phyloP scores from a whole-genome alignment of 2,329 filamentous ascomycete genomes.

The Ceratocystis smalleyi region DNA sequence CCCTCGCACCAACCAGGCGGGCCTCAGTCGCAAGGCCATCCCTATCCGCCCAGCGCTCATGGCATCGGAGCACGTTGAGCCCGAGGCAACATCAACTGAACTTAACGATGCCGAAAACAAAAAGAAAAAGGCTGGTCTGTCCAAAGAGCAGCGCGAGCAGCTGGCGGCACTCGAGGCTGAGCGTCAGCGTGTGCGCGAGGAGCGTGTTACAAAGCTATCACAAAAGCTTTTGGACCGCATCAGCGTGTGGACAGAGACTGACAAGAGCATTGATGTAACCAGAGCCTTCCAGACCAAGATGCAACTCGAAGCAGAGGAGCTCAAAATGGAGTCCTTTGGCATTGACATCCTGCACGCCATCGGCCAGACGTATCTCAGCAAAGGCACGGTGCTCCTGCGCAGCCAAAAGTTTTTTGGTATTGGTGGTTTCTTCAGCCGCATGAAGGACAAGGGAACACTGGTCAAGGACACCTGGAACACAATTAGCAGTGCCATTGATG shows the following conservation, averaged over 20 bases:
- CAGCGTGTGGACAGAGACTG: conserved; percentile 92
- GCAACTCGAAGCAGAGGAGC: conserved; percentile 82
- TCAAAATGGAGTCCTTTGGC: conserved; percentile 98
- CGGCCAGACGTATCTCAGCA: conserved; percentile 75
- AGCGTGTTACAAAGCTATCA: conserved; percentile 71
- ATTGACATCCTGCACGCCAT: conserved; percentile 93
- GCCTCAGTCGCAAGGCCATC: conserved; percentile 36
- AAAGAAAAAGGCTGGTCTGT: conserved; percentile 76
- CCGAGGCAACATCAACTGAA: conserved; percentile 45
- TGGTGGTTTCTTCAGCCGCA: conserved; percentile 78
- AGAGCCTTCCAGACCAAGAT: conserved; percentile 87
- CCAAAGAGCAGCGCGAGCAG: conserved; percentile 86
- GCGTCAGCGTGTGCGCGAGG: conserved; percentile 66
- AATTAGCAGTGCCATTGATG: conserved; percentile 88
- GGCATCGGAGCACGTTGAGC: conserved; percentile 63
- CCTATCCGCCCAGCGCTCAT: conserved; percentile 74
- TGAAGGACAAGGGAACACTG: conserved; percentile 92
- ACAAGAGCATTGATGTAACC: conserved; percentile 74
- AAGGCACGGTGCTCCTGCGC: conserved; percentile 75
- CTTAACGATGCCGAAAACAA: conserved; percentile 47
- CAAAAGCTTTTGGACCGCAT: conserved; percentile 80
- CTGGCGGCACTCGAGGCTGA: conserved; percentile 78
- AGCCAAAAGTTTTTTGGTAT: conserved; percentile 96
- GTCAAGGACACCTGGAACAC: conserved; percentile 99
- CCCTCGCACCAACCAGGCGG: conserved; percentile 1